phyloP scores from a whole-genome alignment of 1,139 yeast species.

The Saccharomyces pastorianus region DNA sequence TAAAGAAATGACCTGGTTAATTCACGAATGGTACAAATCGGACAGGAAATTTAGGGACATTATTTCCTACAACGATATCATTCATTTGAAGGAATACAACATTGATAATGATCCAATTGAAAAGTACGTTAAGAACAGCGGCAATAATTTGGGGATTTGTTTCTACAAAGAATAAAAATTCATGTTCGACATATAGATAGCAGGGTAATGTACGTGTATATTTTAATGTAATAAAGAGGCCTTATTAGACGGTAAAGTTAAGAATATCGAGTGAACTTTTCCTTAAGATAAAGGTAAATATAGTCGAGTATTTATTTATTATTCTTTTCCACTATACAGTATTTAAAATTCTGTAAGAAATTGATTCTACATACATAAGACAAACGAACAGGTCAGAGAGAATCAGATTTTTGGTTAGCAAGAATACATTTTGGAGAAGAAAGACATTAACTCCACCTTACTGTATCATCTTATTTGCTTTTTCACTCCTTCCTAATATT shows the following conservation, averaged over 20 bases:
- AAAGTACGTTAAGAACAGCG: slow-evolving; percentile 26
- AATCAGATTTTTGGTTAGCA: not conserved
- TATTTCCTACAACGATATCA: slow-evolving; percentile 33
- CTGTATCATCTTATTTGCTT: not conserved
- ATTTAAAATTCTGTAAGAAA: not conserved
- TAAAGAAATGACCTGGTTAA: slow-evolving; percentile 53
- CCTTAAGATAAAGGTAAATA: not conserved
- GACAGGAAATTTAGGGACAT: slow-evolving; percentile 57
- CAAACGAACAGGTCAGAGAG: not conserved
- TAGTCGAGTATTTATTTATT: not conserved
- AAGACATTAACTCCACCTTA: not conserved
- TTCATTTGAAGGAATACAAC: slow-evolving; percentile 21
- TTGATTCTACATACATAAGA: not conserved
- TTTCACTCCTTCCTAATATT: not conserved
- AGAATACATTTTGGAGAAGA: not conserved
- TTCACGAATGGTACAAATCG: slow-evolving; percentile 55
- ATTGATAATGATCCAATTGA: slow-evolving; percentile 31
- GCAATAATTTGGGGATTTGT: slow-evolving; percentile 18
- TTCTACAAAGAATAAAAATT: not conserved
- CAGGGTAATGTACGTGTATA: not conserved
- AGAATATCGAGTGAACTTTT: not conserved
- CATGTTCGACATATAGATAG: not conserved
- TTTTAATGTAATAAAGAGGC: not conserved
- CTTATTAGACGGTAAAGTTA: not conserved
- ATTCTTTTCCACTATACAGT: not conserved